These are phyloP conservation scores for Colletotrichum eleusines DNA, from an alignment of 2,329 filamentous ascomycete genomes.

Conservation along the genomic window DNA sequence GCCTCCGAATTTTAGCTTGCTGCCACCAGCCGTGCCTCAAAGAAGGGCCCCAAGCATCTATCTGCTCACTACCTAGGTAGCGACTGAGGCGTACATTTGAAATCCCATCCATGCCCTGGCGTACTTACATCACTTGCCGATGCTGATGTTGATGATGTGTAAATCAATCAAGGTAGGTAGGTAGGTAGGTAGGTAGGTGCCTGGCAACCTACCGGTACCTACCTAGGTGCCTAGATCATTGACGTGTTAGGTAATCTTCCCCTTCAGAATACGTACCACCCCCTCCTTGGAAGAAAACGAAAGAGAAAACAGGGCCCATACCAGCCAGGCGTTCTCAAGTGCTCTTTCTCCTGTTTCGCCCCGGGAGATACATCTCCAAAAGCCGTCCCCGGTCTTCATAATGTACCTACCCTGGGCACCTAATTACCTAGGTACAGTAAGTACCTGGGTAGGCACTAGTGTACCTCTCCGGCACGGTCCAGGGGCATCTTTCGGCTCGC, in stretches of 20 bases:
- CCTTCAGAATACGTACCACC: not conserved
- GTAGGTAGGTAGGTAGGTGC: too few species aligned
- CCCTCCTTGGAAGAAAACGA: not conserved
- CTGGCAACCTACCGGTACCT: not conserved
- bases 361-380: not conserved
- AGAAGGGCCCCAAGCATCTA: conserved; percentile 35
- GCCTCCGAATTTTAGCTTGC: conserved; percentile 47
- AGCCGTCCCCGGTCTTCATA: not conserved
- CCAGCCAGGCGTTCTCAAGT: not conserved
- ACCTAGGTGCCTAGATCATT: not conserved
- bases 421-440: too few species aligned
- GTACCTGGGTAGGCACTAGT: not conserved
- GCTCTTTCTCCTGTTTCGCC: not conserved
- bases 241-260: conserved; percentile 24
- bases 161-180: too few species aligned
- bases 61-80: conserved; percentile 1
- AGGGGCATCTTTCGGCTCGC: conserved; percentile 38
- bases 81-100: conserved; percentile 25
- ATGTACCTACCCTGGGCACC: not conserved
- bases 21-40: conserved; percentile 34
- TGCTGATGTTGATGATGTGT: not conserved
- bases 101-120: not conserved
- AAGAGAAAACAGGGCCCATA: not conserved
- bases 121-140: conserved; percentile 5
- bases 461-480: conserved; percentile 17